Base-by-base conservation (phyloP, 176 grass and related monocot genomes). In the Pharus latifolius region DNA sequence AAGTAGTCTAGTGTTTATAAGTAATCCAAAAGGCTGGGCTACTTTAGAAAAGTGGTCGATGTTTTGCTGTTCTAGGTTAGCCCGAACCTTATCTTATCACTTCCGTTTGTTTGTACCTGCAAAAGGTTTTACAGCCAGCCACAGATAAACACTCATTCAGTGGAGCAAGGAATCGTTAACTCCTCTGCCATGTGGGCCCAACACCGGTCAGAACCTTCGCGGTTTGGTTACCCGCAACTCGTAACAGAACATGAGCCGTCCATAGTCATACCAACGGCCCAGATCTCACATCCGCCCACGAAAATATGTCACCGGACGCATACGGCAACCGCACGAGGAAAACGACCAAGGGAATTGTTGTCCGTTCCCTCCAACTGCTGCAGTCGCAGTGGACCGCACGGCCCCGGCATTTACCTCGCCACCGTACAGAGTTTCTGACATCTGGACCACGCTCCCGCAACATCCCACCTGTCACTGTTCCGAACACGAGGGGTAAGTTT, bases 171-270 rank as follows among this genome's bases (percentile, higher is more conserved):
- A n/a, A n/a, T n/a, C n/a, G n/a, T n/a, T n/a, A n/a, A n/a, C n/a
- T n/a, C n/a, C n/a, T n/a, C n/a, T n/a, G 40, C 14, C 75, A 73
- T 61, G 75, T 74, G 82, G 61, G 80, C 19, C 46, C 75, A 30
- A 16, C 58, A 11, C 54, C 64, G 44, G 80, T 52, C 13, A 42
- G 77, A 72, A 68, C 68, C 63, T 82, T 35, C 60, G 5, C 81
- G 24, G 28, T 57, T 38, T 63, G 25, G 51, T 40, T 57, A 55
- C 41, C 57, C 65, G 9, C 50, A 11, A 3, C 15, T 0, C 0
- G n/a, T n/a, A n/a, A n/a, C n/a, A n/a, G n/a, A n/a, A n/a, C n/a
- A n/a, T n/a, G 1, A 0, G 3, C 76, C 76, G 46, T 61, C 69
- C 16, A 29, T 29, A 13, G 16, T 17, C 0, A 0, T 0, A 8